phyloP scores from a whole-genome alignment of 2,329 filamentous ascomycete species.

The Gnomoniopsis sp. region DNA sequence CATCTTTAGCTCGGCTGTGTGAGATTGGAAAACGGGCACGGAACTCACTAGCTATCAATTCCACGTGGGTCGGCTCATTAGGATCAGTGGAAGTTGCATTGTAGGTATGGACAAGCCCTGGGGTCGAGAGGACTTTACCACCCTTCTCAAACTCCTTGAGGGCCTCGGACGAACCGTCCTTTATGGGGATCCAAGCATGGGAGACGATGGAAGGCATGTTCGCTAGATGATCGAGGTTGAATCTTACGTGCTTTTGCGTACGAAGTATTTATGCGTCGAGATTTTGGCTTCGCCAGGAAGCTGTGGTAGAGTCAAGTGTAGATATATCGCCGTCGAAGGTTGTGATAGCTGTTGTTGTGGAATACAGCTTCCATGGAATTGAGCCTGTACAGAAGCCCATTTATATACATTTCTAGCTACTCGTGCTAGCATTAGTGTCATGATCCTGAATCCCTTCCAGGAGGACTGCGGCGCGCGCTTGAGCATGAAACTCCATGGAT shows the following conservation, averaged over 20 bases:
- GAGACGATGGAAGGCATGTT: slow-evolving; percentile 18
- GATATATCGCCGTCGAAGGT: background rate
- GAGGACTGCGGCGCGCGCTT: background rate
- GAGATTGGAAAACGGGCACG: too few relatives aligned
- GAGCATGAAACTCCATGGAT: background rate
- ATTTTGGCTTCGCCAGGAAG: slow-evolving; percentile 5
- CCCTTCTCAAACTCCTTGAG: slow-evolving; percentile 3
- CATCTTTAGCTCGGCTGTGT: background rate
- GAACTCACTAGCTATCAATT: slow-evolving; percentile 16
- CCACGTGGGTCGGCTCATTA: slow-evolving; percentile 12
- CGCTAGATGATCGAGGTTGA: background rate
- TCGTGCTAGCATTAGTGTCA: background rate
- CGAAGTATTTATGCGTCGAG: background rate
- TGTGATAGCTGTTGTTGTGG: background rate
- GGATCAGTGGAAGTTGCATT: slow-evolving; percentile 14
- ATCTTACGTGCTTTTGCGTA: background rate
- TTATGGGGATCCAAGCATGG: slow-evolving; percentile 18
- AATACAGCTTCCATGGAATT: too few relatives aligned
- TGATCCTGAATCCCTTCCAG: background rate
- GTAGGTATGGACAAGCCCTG: slow-evolving; percentile 7
- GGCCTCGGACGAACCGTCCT: slow-evolving; percentile 3
- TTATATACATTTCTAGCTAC: background rate
- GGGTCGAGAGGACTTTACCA: background rate
- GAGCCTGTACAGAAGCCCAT: background rate
- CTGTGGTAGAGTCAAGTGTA: background rate